phyloP scores from a whole-genome alignment of 1,284 basidiomycete genomes.

The Cutaneotrichosporon dermatis region DNA sequence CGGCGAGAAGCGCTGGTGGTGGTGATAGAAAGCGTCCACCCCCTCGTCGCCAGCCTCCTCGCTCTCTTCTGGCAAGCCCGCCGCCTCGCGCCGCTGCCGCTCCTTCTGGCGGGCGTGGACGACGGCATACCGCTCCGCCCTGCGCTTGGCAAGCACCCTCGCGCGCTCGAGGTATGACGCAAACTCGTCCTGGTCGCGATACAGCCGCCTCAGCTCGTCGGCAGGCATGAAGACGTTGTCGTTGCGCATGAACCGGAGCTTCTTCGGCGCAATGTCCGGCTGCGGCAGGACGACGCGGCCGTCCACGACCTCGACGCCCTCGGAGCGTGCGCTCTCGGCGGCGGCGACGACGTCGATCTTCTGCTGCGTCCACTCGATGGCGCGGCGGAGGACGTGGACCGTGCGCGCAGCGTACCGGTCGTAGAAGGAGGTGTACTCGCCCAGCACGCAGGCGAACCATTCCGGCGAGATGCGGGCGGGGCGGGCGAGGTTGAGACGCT shows the following conservation, averaged over 20 bases:
- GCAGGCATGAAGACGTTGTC: neutral
- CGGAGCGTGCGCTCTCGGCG: neutral
- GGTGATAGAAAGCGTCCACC: no score
- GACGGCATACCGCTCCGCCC: neutral
- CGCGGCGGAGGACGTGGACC: neutral
- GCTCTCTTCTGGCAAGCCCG: no score
- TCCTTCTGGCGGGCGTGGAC: no score
- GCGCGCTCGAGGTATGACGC: neutral
- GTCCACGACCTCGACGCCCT: neutral
- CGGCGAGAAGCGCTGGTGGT: no score
- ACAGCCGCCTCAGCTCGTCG: neutral
- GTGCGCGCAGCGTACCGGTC: neutral
- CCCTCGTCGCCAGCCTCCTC: no score
- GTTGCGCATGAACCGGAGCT: constrained; percentile 1
- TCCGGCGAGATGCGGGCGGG: constrained; percentile 11
- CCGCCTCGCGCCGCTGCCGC: no score
- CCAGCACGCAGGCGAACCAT: constrained; percentile 14
- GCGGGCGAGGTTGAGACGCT: constrained; percentile 3
- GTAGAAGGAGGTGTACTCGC: neutral
- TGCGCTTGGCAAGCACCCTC: neutral
- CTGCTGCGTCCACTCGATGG: constrained; percentile 6
- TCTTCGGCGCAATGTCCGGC: neutral
- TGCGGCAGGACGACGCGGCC: neutral
- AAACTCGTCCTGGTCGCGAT: constrained; percentile 2
- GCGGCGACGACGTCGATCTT: constrained; percentile 2